Conservation (phyloP, 2,329 filamentous ascomycete genomes). For the Byssoonygena ceratinophila region DNA sequence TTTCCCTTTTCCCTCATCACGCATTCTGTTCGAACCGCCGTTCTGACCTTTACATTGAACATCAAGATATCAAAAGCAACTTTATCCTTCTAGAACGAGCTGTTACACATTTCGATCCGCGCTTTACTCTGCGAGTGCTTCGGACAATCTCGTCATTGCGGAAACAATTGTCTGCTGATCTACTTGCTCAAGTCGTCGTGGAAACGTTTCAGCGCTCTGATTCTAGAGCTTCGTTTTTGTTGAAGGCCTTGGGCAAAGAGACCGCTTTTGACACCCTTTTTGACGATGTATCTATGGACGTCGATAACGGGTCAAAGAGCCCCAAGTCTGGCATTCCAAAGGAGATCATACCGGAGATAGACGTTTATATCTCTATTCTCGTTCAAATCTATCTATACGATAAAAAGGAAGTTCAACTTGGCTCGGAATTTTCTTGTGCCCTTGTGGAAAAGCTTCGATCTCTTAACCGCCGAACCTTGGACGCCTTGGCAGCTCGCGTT, state of each 20-base stretch:
- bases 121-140: conserved; percentile 87
- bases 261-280: conserved; percentile 52
- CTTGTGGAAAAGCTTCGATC: conserved; percentile 76
- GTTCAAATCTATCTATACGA: conserved; percentile 83
- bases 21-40: neutral
- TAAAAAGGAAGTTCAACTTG: conserved; percentile 65
- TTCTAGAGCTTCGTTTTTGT: conserved; percentile 56
- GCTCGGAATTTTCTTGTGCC: conserved; percentile 71
- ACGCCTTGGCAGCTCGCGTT: conserved; percentile 85
- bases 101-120: conserved; percentile 82
- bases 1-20: neutral
- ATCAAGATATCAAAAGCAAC: conserved; percentile 82
- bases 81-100: conserved; percentile 85
- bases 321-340: conserved; percentile 55
- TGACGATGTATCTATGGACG: conserved; percentile 57
- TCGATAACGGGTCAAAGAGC: conserved; percentile 55
- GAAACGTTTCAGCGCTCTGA: conserved; percentile 66
- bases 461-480: conserved; percentile 85
- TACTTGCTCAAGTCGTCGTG: conserved; percentile 68
- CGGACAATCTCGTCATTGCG: conserved; percentile 92
- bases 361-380: conserved; percentile 78
- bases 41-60: neutral
- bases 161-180: conserved; percentile 74
- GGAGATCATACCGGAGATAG: conserved; percentile 74
- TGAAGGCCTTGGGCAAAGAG: conserved; percentile 58